Base-by-base conservation (phyloP, 2,329 filamentous ascomycete genomes). In the Xylaria multiplex region DNA sequence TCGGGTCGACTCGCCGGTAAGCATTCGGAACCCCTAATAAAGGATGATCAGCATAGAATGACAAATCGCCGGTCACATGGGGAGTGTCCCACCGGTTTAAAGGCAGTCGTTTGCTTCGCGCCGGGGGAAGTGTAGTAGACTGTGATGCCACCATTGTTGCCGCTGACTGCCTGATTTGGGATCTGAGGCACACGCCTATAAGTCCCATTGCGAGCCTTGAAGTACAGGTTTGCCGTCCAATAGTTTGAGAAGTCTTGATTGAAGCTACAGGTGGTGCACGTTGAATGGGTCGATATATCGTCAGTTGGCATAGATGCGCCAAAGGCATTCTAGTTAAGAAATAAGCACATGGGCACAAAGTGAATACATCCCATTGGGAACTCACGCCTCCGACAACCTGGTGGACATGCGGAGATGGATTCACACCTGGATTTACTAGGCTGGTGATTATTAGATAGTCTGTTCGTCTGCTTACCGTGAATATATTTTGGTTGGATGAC, bases 1-100 rank as follows among this genome's bases (percentile, higher is more conserved):
- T 49, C 70, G 73, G 53, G 67, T 71, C 7, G 78, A 74, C 46
- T 81, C 76, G 37, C 79, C 79, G 32, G 77, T 69, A 30, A 81
- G 75, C 79, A 81, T 81, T 49, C 79, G 79, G 71, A 81, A 81
- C 11, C 79, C 78, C 77, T 79, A 19, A 40, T 72, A 8, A 82
- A 83, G 70, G 83, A 85, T 13, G 81, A 79, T 40, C 77, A 61
- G 43, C 27, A 59, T n/a, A 24, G 9, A 11, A 24, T 50, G 24
- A 9, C 42, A 16, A 2, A n/a, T 14, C 37, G 2, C 27, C 42
- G n/a, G 19, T 6, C 3, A n/a, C 3, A 37, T 35, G 6, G 19
- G n/a, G 19, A 8, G 69, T 54, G 82, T 89, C 63, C 81, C 86
- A 76, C 83, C 66, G 79, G 77, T 69, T 79, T 77, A 68, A 80